Evolutionary conservation across 2,329 filamentous ascomycete species (phyloP).

Genomic region (Neonectria neomacrospora): DNA sequence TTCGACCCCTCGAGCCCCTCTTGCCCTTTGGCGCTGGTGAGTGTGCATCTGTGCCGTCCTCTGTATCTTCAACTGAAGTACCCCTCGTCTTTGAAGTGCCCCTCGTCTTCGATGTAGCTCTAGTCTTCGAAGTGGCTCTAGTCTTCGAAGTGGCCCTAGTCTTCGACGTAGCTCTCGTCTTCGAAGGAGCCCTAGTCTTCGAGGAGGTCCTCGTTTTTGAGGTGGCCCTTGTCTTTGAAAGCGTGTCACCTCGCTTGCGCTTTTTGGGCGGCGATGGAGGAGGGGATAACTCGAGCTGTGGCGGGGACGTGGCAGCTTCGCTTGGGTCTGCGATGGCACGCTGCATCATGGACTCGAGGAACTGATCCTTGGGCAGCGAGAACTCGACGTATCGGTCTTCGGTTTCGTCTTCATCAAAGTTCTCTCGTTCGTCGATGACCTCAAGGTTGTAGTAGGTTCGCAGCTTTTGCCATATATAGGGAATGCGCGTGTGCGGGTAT

Average conservation of each 20-base stretch:
- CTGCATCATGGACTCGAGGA: constrained; percentile 59
- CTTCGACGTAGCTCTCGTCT: not conserved
- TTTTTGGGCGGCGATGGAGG: constrained; percentile 52
- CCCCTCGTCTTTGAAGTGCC: constrained; percentile 52
- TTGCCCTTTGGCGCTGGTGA: constrained; percentile 52
- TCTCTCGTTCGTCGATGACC: constrained; percentile 85
- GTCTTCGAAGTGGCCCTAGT: not conserved
- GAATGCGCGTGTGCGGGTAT: constrained; percentile 84
- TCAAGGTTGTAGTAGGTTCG: constrained; percentile 85
- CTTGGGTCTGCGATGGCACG: constrained; percentile 57
- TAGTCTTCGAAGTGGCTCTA: constrained; percentile 46
- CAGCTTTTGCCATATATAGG: constrained; percentile 92
- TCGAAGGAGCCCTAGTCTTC: not conserved
- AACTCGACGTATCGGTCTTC: constrained; percentile 74
- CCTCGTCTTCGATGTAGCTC: constrained; percentile 43
- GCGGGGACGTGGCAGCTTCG: constrained; percentile 60
- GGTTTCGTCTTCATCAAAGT: constrained; percentile 69
- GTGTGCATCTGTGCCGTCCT: constrained; percentile 56
- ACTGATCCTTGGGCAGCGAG: constrained; percentile 63
- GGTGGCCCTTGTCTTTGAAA: constrained; percentile 52
- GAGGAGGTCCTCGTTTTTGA: constrained; percentile 39
- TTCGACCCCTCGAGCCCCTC: constrained; percentile 57
- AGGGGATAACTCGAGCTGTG: constrained; percentile 55
- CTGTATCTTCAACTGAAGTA: constrained; percentile 60
- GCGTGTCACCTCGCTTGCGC: constrained; percentile 57